A percentile compares a stretch with the other conserved stretches of the same genome.
Conservation (phyloP, 371 early-diverging fungal genomes). For the Mortierella sp. region DNA sequence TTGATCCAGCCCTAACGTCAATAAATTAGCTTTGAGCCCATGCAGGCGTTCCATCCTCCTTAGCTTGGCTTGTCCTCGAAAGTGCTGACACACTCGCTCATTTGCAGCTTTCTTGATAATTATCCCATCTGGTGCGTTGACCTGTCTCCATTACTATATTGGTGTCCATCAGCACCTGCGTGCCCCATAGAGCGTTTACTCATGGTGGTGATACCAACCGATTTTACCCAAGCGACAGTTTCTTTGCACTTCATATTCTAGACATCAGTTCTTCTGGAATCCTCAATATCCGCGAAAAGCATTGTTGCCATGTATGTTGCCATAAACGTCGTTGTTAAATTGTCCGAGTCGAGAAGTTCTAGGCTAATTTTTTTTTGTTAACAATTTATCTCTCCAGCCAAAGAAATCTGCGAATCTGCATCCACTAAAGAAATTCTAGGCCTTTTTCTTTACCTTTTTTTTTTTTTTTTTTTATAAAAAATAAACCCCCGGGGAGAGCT, state of each 20-base stretch:
- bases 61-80: neutral
- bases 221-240: constrained; percentile 8
- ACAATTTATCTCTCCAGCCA: no score
- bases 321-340: neutral
- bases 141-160: no score
- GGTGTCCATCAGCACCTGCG: no score
- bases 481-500: no score
- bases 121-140: neutral
- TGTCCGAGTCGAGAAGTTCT: no score
- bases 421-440: no score
- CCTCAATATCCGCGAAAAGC: neutral
- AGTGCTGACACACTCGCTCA: neutral
- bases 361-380: no score
- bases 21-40: neutral
- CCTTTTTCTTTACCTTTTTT: no score
- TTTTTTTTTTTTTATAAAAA: no score
- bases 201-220: constrained; percentile 3
- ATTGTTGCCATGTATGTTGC: neutral
- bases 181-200: no score
- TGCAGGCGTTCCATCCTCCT: neutral
- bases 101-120: neutral
- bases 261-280: neutral
- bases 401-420: no score
- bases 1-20: constrained; percentile 4
- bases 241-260: neutral